A percentile compares a stretch with the other conserved stretches of the same genome.
phyloP scores from a whole-genome alignment of 2,329 filamentous ascomycete genomes.

The Aspergillus brunneoviolaceus region DNA sequence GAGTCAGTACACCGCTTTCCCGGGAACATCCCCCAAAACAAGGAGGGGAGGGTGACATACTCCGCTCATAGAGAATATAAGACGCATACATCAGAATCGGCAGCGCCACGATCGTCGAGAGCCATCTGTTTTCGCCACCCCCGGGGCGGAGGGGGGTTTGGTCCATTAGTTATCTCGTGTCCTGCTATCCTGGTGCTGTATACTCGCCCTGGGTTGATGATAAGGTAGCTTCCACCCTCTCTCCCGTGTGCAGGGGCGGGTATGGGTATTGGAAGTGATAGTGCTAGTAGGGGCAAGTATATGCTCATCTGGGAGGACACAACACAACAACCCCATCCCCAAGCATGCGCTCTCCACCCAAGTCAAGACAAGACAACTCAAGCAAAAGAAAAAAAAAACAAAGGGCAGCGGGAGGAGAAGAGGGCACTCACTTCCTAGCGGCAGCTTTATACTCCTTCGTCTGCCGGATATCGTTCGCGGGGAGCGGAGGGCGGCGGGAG shows the following conservation, averaged over 20 bases:
- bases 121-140: slow-evolving; percentile 26
- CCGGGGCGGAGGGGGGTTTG: too few species aligned
- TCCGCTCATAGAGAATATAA: slow-evolving; percentile 33
- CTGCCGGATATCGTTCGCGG: slow-evolving; percentile 35
- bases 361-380: neutral
- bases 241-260: too few species aligned
- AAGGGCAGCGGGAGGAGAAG: neutral
- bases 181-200: too few species aligned
- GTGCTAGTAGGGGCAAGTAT: too few species aligned
- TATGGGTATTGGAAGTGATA: too few species aligned
- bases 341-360: too few species aligned
- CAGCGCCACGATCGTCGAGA: slow-evolving; percentile 33
- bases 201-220: too few species aligned
- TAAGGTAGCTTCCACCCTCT: too few species aligned
- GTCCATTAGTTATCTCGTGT: too few species aligned
- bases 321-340: too few species aligned
- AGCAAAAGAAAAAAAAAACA: neutral
- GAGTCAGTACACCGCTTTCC: neutral
- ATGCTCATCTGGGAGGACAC: too few species aligned
- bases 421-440: slow-evolving; percentile 34
- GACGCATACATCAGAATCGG: slow-evolving; percentile 35
- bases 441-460: slow-evolving; percentile 44
- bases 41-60: slow-evolving; percentile 22
- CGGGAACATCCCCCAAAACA: neutral
- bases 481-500: neutral